Conservation (phyloP, 371 early-diverging fungal species). For the Mortierella sp. region DNA sequence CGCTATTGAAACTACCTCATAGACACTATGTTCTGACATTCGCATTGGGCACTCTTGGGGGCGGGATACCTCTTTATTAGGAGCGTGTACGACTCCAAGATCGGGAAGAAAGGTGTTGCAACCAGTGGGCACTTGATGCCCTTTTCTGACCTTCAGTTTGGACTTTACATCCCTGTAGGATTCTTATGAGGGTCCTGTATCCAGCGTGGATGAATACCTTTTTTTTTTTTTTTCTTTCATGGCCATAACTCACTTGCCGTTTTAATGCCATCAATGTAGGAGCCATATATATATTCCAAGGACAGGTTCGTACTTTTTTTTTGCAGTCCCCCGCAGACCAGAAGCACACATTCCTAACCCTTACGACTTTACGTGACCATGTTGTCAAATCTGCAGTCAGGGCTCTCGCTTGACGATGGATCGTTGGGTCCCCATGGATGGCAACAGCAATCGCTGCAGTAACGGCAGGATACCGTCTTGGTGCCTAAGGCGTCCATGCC, state of each 20-base stretch:
- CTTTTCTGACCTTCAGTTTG: constrained; percentile 45
- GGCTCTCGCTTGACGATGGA: neutral
- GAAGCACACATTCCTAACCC: too few relatives aligned
- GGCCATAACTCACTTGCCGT: neutral
- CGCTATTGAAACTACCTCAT: too few relatives aligned
- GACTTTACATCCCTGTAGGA: constrained; percentile 39
- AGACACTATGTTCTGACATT: too few relatives aligned
- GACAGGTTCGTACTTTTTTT: constrained; percentile 17
- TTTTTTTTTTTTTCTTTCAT: neutral
- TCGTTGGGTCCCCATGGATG: too few relatives aligned
- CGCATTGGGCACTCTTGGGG: too few relatives aligned
- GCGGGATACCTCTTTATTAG: constrained; percentile 10
- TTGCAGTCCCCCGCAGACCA: too few relatives aligned
- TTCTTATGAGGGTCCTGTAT: too few relatives aligned
- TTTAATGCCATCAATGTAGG: constrained; percentile 17
- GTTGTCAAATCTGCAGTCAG: too few relatives aligned
- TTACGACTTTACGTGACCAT: too few relatives aligned
- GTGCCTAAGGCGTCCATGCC: too few relatives aligned
- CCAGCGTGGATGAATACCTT: neutral
- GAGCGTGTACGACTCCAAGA: constrained; percentile 39
- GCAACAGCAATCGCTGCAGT: too few relatives aligned
- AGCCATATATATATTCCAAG: constrained; percentile 37
- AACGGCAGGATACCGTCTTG: too few relatives aligned
- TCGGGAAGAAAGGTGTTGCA: constrained; percentile 36
- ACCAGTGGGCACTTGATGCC: constrained; percentile 47